These are phyloP conservation scores for Chlamydomonas applanata DNA, from an alignment of 139 green algal genomes.

Conservation along the genomic window DNA sequence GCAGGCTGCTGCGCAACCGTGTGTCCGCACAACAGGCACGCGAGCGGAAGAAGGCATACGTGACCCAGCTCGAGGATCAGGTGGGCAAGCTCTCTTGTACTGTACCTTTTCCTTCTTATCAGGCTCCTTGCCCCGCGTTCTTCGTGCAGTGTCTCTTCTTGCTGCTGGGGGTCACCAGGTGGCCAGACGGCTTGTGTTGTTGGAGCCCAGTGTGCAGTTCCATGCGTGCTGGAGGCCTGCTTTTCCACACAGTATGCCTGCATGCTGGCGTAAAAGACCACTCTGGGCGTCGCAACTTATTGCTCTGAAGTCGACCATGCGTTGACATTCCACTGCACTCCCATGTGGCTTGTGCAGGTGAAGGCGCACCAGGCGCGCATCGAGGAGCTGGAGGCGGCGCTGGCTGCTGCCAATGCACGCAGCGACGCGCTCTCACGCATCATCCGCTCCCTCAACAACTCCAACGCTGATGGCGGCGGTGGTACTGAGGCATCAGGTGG, in stretches of 20 bases:
- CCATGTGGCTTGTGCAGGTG: background rate
- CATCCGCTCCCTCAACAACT: conserved; percentile 29
- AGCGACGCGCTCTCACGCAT: conserved; percentile 30
- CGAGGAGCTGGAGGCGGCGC: conserved; percentile 5
- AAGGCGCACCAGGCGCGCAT: conserved; percentile 4
- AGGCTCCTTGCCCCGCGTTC: no score
- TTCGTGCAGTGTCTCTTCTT: no score
- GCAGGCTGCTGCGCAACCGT: conserved; percentile 79
- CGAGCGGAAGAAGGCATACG: conserved; percentile 83
- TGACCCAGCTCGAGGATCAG: conserved; percentile 65
- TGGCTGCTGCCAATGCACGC: conserved; percentile 14
- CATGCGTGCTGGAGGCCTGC: no score
- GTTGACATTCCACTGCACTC: background rate
- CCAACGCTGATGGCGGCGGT: no score
- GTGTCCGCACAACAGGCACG: conserved; percentile 84
- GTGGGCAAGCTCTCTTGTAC: background rate
- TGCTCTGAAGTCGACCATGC: background rate
- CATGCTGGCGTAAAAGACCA: no score
- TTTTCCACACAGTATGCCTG: no score
- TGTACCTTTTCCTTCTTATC: background rate
- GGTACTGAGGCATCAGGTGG: no score
- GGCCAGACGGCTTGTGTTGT: no score
- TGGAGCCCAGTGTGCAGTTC: no score
- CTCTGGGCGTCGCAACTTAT: no score
- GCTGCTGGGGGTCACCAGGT: background rate